Evolutionary conservation across 1,284 basidiomycete genomes (phyloP), one percentile per base, ranked within the genome.

Genomic region (Pascua guehoae): DNA sequence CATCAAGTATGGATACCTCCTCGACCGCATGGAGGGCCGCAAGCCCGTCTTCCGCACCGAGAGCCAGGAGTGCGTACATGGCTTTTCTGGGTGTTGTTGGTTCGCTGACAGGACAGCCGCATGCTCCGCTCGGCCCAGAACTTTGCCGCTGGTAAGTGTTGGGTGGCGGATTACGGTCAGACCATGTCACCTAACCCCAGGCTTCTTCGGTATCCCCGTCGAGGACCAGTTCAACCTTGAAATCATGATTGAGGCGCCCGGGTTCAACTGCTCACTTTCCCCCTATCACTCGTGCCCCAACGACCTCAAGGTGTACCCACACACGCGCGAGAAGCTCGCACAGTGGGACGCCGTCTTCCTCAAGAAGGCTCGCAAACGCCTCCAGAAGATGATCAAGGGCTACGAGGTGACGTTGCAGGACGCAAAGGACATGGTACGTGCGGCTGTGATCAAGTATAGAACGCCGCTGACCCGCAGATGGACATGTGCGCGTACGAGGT

Each of bases 311-410:
- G 55, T 63, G 9, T 64, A 68, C 47, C 24, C 60, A n/a, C 36
- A 49, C 9, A 54, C 57, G 8, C 55, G 49, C 12, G 52, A 50
- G 8, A 73, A 72, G 57, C 62, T 74, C 12, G 62, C 65, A 8
- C 58, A 81, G 60, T 93, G 90, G 90, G 81, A 85, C 1, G 68
- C 74, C 0, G 82, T 85, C 4, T 95, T 91, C 74, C 83, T 95
- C 41, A 77, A 81, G 51, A 79, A 84, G 47, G 88, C 91, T 0
- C 78, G 77, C 39, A 76, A 80, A 53, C 81, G 91, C n/a, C 71
- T 94, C 8, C 80, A 85, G 57, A 75, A 78, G 15, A 75, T 84
- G 62, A 68, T 87, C 46, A 64, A 81, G 4, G 91, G 90, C 0
- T 86, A 86, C 57, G 79, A 85, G 10, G 71, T 94, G 43, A 81